Percentiles rank a stretch among this genome's conserved stretches.
Conservation (phyloP, 1,284 basidiomycete species). For the Farysia itapuensis region DNA sequence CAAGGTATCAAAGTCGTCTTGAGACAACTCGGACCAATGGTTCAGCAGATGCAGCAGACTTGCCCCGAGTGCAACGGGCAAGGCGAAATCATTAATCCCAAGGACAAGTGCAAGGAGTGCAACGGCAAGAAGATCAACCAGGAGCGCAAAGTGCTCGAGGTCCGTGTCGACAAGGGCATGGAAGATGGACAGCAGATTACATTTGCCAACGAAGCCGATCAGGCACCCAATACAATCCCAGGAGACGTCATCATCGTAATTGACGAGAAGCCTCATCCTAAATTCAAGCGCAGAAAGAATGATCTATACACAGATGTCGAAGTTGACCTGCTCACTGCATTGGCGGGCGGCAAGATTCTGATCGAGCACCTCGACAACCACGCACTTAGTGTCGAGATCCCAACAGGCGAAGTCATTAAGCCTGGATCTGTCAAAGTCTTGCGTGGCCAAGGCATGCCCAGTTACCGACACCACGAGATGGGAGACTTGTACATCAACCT, state of each 20-base stretch:
- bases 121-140: slow-evolving; percentile 92
- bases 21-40: slow-evolving; percentile 98
- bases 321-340: slow-evolving; percentile 88
- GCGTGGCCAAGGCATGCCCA: slow-evolving; percentile 95
- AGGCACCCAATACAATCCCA: slow-evolving; percentile 83
- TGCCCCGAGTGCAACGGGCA: slow-evolving; percentile 90
- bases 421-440: slow-evolving; percentile 90
- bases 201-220: slow-evolving; percentile 94
- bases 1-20: slow-evolving; percentile 89
- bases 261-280: slow-evolving; percentile 89
- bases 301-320: slow-evolving; percentile 85
- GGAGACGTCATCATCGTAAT: slow-evolving; percentile 97
- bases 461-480: slow-evolving; percentile 92
- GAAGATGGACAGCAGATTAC: slow-evolving; percentile 93
- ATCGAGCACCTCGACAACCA: slow-evolving; percentile 95
- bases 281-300: slow-evolving; percentile 90
- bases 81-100: slow-evolving; percentile 90
- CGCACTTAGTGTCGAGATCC: slow-evolving; percentile 77
- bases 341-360: slow-evolving; percentile 86
- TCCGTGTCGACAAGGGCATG: slow-evolving; percentile 99
- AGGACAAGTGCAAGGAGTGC: slow-evolving; percentile 90
- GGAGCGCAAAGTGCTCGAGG: slow-evolving; percentile 97
- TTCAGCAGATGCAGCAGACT: slow-evolving; percentile 95
- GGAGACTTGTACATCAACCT: slow-evolving; percentile 91
- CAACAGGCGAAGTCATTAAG: slow-evolving; percentile 86